Percentiles rank a stretch among this genome's conserved stretches.
phyloP scores from a whole-genome alignment of 73 alveolate species.

The Tetrahymena malaccensis region DNA sequence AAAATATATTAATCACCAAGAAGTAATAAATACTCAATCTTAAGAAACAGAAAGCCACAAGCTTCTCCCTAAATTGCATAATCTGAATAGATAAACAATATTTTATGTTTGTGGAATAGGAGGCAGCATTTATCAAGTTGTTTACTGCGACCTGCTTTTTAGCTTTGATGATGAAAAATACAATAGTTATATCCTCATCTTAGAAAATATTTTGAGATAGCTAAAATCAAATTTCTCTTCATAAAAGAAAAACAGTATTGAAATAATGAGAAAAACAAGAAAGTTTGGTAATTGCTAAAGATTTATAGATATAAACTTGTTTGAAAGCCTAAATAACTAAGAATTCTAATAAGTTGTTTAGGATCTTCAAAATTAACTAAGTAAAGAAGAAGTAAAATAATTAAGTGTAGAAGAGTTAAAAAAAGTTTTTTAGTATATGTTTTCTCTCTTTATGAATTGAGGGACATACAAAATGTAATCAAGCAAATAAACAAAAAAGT shows the following conservation, averaged over 20 bases:
- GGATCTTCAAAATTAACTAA: neutral
- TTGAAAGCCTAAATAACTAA: neutral
- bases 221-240: neutral
- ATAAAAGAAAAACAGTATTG: neutral
- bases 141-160: neutral
- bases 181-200: neutral
- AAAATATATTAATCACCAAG: neutral
- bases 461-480: too few relatives aligned
- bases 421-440: neutral
- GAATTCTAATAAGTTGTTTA: neutral
- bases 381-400: neutral
- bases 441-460: neutral
- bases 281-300: neutral
- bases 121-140: neutral
- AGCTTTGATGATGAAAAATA: neutral
- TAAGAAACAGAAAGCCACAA: neutral
- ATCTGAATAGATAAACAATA: neutral
- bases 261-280: neutral
- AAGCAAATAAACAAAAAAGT: neutral
- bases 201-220: neutral
- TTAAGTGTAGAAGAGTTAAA: neutral
- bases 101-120: neutral
- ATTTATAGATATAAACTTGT: neutral
- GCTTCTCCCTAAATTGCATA: neutral
- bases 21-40: neutral